A percentile compares a stretch with the other conserved stretches of the same genome.
Conservation (phyloP, 1,139 yeast genomes). For the Saccharomyces hybrid region DNA sequence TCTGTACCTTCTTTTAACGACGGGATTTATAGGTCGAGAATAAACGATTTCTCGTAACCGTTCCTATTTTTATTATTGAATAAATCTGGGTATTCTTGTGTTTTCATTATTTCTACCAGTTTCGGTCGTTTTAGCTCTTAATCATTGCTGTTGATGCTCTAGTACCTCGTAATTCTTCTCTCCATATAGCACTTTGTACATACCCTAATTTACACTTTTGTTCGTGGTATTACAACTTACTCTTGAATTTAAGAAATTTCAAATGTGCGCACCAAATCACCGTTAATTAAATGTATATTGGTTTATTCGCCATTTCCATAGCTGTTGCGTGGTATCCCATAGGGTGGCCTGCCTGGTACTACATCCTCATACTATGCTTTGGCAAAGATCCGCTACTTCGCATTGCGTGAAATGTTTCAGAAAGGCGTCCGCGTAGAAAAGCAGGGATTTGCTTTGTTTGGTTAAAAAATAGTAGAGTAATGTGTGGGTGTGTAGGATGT, state of each 20-base stretch:
- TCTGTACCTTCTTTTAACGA: neutral
- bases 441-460: neutral
- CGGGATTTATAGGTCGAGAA: neutral
- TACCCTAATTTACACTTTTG: slow-evolving; percentile 1
- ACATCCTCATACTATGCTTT: neutral
- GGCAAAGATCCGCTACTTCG: neutral
- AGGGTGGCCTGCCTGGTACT: neutral
- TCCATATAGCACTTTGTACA: neutral
- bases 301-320: neutral
- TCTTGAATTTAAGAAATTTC: neutral
- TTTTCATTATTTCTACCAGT: neutral
- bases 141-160: neutral
- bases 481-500: neutral
- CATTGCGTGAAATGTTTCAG: neutral
- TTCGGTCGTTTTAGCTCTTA: neutral
- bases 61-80: neutral
- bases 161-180: neutral
- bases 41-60: neutral
- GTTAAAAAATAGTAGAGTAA: neutral
- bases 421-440: neutral
- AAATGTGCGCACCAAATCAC: neutral
- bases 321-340: neutral
- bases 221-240: neutral
- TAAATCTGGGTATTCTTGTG: neutral
- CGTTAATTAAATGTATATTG: neutral